Conservation (phyloP, 78 protist genomes). For the Protostelium mycophagum region DNA sequence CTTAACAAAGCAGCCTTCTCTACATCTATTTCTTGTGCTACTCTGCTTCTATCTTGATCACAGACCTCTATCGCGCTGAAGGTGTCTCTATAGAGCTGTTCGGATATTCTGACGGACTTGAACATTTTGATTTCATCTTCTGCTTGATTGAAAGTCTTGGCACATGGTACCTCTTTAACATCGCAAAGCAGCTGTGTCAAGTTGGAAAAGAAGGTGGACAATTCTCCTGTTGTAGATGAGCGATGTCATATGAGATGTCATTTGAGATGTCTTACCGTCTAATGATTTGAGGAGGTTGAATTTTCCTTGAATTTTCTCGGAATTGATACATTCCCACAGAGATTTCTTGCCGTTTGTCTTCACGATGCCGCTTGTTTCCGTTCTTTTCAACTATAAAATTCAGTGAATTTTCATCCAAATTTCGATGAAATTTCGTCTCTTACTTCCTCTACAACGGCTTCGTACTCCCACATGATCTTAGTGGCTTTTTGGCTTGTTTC, state of each 20-base stretch:
- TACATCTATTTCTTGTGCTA: background rate
- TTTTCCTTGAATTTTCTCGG: too few species aligned
- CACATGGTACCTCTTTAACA: background rate
- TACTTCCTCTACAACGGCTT: background rate
- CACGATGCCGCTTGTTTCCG: background rate
- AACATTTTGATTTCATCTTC: background rate
- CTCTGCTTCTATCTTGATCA: background rate
- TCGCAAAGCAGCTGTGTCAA: background rate
- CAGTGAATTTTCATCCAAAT: background rate
- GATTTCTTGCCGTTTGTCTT: background rate
- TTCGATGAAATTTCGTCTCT: too few species aligned
- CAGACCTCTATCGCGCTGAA: background rate
- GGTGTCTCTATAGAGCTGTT: background rate
- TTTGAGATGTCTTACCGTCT: background rate
- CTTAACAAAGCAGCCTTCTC: background rate
- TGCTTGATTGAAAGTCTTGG: background rate
- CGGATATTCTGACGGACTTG: background rate
- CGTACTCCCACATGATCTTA: background rate
- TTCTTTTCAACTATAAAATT: background rate
- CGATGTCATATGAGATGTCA: background rate
- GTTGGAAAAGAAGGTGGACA: background rate
- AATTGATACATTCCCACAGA: background rate
- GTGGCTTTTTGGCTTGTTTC: background rate
- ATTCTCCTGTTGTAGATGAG: background rate
- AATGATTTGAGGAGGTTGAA: background rate